Evolutionary conservation across 2,329 filamentous ascomycete species (phyloP), one percentile per base, ranked within the genome.

Genomic region (Venturia effusa): DNA sequence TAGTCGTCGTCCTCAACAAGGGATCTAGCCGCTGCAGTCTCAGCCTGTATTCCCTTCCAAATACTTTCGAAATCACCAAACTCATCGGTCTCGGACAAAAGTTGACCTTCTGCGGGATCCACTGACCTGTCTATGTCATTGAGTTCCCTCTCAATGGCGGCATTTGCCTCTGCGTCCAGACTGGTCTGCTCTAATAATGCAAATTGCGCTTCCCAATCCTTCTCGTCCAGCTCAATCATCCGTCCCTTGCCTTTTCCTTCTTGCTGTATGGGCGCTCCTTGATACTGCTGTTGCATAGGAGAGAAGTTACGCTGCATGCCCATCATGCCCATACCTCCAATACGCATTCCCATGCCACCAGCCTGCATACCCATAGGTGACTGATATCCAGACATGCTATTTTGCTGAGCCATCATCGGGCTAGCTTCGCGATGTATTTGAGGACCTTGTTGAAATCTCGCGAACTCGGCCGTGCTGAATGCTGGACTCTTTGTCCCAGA

Each of bases 131-230:
- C 93, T 80, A 96, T 84, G 76, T 92, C 84, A 76, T 96, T 87
- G 70, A 97, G 83, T 80, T 97, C 92, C 66, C 84, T 84, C 79
- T 95, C 92, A 69, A 93, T 90, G 22, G 88, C 88, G 66, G 82
- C 81, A 67, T 90, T 88, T 62, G 89, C 89, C 64, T 81, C 74
- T 63, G 77, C 72, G 69, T 77, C 68, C 69, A 83, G 77, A 71
- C 87, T 83, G 66, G 86, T 80, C 67, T 88, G 78, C 73, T 93
- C 90, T 73, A 97, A 87, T 75, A 94, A 86, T 64, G 91, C 89
- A 75, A 99, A 99, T 75, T 97, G 92, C 70, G 92, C 90, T 76
- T 97, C 93, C 94, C 94, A 97, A 72, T 96, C 88, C 71, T 88
- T 75, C 70, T 99, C 93, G 73, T 97, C 91, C 30, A 97, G 83